phyloP scores from a whole-genome alignment of 345 rosid genomes.

The Cardamine chenopodiifolia region DNA sequence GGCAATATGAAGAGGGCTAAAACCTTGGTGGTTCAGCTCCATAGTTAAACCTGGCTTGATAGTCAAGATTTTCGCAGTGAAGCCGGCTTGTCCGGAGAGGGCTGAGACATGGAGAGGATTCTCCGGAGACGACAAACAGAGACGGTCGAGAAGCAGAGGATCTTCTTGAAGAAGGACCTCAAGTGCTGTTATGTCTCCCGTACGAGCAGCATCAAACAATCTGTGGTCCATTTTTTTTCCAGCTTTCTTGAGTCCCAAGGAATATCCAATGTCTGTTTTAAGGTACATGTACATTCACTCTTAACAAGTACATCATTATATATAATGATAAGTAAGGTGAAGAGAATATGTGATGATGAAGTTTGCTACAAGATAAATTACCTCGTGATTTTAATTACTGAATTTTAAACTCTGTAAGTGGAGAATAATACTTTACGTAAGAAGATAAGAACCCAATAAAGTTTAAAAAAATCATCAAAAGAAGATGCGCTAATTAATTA shows the following conservation, averaged over 20 bases:
- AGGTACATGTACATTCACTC: background rate
- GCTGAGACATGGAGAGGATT: constrained; percentile 41
- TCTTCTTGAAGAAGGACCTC: constrained; percentile 25
- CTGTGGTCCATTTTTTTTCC: constrained; percentile 27
- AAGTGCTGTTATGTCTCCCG: constrained; percentile 22
- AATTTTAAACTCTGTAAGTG: constrained; percentile 11
- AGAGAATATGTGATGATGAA: constrained; percentile 25
- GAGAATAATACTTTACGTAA: background rate
- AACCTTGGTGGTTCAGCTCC: constrained; percentile 20
- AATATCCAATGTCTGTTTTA: background rate
- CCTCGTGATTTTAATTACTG: background rate
- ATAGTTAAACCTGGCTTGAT: constrained; percentile 13
- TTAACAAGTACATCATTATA: background rate
- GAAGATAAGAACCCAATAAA: constrained; percentile 14
- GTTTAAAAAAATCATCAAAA: too few species aligned
- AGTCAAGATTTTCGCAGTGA: too few species aligned
- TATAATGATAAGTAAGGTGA: background rate
- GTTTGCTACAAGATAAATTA: background rate
- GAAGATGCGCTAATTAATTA: background rate
- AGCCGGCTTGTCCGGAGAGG: constrained; percentile 15
- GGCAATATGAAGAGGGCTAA: constrained; percentile 32
- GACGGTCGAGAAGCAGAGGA: constrained; percentile 34
- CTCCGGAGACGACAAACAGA: constrained; percentile 10
- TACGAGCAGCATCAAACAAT: constrained; percentile 33
- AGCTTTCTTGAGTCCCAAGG: background rate